Evolutionary conservation across 257 asterid species (phyloP), one percentile per base, ranked within the genome.

Genomic region (Nyctanthes arbortristis): DNA sequence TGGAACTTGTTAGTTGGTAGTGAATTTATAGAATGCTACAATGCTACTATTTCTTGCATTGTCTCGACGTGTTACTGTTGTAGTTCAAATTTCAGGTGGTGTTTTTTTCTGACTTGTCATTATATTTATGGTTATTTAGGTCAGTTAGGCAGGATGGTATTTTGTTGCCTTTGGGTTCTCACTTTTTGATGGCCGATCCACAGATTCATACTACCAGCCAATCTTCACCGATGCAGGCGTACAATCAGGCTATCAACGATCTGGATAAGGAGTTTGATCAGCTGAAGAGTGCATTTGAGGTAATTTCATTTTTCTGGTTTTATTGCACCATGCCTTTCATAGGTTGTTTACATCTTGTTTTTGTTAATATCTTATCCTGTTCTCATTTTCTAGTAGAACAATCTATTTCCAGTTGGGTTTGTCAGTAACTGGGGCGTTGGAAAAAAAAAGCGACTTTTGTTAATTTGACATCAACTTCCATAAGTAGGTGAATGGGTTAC

Each of bases 141-240:
- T 49, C 29, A 20, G 12, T 49, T 49, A 7, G 13, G 57, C 8
- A 4, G 0, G 29, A 20, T 10, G 3, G 57, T 20, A 20, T 1
- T 20, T 49, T 6, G 4, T 60, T 18, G 28, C 25, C 47, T 57
- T 63, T 31, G 14, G 35, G 39, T 55, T 59, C 72, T 54, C 73
- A 47, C 31, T 61, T 61, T 73, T 43, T 16, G 18, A 33, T 75
- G 69, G 37, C 64, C 57, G 16, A 66, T 66, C 61, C 76, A 79
- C 87, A 93, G 98, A 87, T 93, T 80, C 97, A 93, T 68, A 93
- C 97, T 4, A 78, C 96, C 30, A 90, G 97, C 82, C 97, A 93
- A 71, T 93, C 98, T 66, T 93, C 98, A 5, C 98, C 96, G 5
- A 93, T 93, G 98, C 98, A 93, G 83, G 98, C 98, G 2, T 93